Evolutionary conservation across 2,329 filamentous ascomycete species (phyloP), one percentile per base, ranked within the genome.

Genomic region (Ophiostoma sp.): DNA sequence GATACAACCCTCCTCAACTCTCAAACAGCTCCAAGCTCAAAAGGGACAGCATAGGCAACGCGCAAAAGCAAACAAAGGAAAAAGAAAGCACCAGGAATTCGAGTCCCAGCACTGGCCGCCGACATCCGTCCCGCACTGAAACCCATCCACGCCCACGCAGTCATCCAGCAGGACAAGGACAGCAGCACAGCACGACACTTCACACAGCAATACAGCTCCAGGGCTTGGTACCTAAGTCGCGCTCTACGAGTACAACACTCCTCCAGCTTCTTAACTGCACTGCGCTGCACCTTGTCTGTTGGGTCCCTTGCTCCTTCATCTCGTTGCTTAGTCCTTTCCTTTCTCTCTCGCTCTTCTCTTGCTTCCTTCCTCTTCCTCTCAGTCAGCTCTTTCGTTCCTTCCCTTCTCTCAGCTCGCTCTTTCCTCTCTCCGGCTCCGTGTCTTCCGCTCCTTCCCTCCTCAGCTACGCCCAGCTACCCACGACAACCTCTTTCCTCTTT

Each of bases 1-100:
- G n/a, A 63, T 63, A 63, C 60, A 8, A 63, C 60, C 60, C 60
- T 63, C 44, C 60, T 63, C 36, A 63, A 42, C 42, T 63, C 60
- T 63, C 36, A 63, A 42, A 63, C 60, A 63, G 60, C 60, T 42
- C 60, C 60, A 63, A 42, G 60, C 60, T 42, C 40, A 41, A 42
- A 63, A 42, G 40, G 40, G 40, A 63, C 60, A 63, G 40, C 27
- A 14, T 5, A 63, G 38, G 14, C 16, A 12, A 63, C 12, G 27
- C 52, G 27, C 40, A 44, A 40, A 11, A 0, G 11, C 27, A 38
- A 16, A 41, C 4, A 42, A 14, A n/a, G 16, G 38, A n/a, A 62
- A 62, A 62, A 62, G 58, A 41, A 62, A 62, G 38, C 40, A 63
- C 60, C 38, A 18, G 60, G 12, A 42, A 41, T 18, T 12, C 58